Percentiles rank a stretch among this genome's conserved stretches.
Conservation (phyloP, 1,139 yeast genomes). For the Blastobotrys ciferrii region DNA sequence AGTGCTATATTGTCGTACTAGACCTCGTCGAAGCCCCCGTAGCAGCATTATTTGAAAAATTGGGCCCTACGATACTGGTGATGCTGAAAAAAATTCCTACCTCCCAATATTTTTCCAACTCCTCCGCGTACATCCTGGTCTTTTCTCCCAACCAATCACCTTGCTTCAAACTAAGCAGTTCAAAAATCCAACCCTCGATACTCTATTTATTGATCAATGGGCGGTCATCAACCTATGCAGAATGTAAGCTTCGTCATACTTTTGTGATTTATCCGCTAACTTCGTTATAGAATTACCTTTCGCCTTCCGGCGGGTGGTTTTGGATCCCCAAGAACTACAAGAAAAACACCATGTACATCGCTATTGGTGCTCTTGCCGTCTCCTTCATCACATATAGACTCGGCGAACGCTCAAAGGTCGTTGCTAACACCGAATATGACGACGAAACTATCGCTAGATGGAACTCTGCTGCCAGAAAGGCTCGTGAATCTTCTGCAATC, state of each 20-base stretch:
- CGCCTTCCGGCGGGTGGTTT: conserved; percentile 47
- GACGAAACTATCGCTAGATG: conserved; percentile 40
- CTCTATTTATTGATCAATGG: too few relatives aligned
- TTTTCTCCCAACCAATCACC: conserved; percentile 11
- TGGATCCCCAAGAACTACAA: conserved; percentile 44
- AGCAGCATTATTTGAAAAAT: neutral
- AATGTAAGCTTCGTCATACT: conserved; percentile 8
- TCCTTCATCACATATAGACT: conserved; percentile 33
- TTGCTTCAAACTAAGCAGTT: conserved; percentile 3
- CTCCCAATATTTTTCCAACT: conserved; percentile 2
- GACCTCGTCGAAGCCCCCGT: neutral
- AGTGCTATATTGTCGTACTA: neutral
- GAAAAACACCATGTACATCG: conserved; percentile 36
- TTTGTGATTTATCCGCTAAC: too few relatives aligned
- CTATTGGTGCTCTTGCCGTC: conserved; percentile 35
- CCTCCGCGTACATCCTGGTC: conserved; percentile 5
- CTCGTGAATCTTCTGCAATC: conserved; percentile 35
- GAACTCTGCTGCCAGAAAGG: conserved; percentile 41
- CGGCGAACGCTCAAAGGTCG: conserved; percentile 34
- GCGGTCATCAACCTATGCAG: conserved; percentile 15
- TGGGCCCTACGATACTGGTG: neutral
- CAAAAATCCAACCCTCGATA: neutral
- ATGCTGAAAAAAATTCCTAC: neutral
- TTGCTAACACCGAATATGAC: conserved; percentile 32
- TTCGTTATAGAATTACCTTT: conserved; percentile 33